These are phyloP conservation scores for Microbotryum silenes-acaulis DNA, from an alignment of 1,284 basidiomycete species.

Conservation along the genomic window DNA sequence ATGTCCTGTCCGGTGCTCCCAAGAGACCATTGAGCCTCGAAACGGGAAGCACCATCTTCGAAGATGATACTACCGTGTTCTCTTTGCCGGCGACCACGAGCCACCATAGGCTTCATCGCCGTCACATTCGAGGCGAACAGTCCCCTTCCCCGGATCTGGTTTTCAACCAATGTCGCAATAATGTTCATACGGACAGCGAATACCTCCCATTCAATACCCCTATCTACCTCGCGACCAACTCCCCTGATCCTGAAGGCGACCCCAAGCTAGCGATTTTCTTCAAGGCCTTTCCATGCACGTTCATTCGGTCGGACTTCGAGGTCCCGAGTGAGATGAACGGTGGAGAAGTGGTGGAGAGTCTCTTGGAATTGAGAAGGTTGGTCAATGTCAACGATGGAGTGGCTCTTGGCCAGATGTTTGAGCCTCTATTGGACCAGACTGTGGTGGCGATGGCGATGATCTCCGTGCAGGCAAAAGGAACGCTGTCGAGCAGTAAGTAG, in stretches of 20 bases:
- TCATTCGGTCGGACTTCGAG: constrained; percentile 14
- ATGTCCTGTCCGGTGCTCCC: too few relatives aligned
- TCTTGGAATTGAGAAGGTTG: background rate
- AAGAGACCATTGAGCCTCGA: background rate
- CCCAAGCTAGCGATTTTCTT: constrained; percentile 11
- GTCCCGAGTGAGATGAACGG: background rate
- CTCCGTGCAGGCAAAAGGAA: too few relatives aligned
- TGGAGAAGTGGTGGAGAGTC: background rate
- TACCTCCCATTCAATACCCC: constrained; percentile 12
- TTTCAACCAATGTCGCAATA: constrained; percentile 1
- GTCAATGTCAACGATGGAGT: constrained; percentile 15
- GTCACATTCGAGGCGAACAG: background rate
- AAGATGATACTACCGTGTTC: background rate
- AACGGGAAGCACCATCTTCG: background rate
- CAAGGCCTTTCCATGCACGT: constrained; percentile 13
- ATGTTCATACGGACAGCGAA: background rate
- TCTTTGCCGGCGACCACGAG: constrained; percentile 7
- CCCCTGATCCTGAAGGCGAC: constrained; percentile 1
- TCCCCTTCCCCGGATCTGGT: background rate
- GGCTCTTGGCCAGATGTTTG: constrained; percentile 11
- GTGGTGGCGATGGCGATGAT: constrained; percentile 13
- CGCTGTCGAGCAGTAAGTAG: too few relatives aligned
- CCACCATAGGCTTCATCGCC: background rate
- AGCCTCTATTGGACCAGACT: constrained; percentile 20
- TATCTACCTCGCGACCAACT: constrained; percentile 24